Conservation (phyloP, 371 early-diverging fungal species). For the Zychaea mexicana region DNA sequence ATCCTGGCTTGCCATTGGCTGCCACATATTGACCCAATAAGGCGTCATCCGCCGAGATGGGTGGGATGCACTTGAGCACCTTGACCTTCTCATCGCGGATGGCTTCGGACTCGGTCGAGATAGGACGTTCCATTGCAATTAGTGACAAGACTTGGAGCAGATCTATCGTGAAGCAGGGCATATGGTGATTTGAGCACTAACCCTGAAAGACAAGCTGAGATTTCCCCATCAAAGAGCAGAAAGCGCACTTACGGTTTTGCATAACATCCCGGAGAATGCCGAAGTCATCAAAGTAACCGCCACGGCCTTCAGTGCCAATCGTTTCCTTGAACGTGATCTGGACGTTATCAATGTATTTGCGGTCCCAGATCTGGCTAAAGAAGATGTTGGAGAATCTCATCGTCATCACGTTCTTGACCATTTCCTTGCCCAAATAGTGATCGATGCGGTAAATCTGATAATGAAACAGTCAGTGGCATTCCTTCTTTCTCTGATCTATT, state of each 20-base stretch:
- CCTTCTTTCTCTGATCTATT: background rate
- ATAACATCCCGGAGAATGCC: slow-evolving; percentile 99
- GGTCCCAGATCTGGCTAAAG: slow-evolving; percentile 93
- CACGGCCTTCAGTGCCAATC: slow-evolving; percentile 98
- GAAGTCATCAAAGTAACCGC: slow-evolving; percentile 99
- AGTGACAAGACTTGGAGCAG: slow-evolving; percentile 90
- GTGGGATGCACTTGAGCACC: slow-evolving; percentile 83
- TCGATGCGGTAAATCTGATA: slow-evolving; percentile 94
- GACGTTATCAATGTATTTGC: slow-evolving; percentile 88
- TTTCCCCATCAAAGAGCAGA: background rate
- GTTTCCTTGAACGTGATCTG: slow-evolving; percentile 99
- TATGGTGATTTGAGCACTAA: too few species aligned
- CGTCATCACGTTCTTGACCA: slow-evolving; percentile 97
- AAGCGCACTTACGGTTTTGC: slow-evolving; percentile 85
- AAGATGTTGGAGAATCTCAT: slow-evolving; percentile 94
- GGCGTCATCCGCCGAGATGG: slow-evolving; percentile 76
- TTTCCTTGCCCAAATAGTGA: slow-evolving; percentile 98
- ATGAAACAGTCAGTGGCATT: background rate
- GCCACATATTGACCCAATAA: slow-evolving; percentile 88
- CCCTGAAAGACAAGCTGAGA: too few species aligned
- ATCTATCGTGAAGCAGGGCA: slow-evolving; percentile 34
- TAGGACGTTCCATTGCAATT: slow-evolving; percentile 94
- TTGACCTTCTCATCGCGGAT: slow-evolving; percentile 93
- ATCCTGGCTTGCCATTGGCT: slow-evolving; percentile 83
- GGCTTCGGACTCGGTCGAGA: slow-evolving; percentile 84